Evolutionary conservation across 192 early-diverging fungal species (phyloP).

Genomic region (Umbelopsis isabellina): DNA sequence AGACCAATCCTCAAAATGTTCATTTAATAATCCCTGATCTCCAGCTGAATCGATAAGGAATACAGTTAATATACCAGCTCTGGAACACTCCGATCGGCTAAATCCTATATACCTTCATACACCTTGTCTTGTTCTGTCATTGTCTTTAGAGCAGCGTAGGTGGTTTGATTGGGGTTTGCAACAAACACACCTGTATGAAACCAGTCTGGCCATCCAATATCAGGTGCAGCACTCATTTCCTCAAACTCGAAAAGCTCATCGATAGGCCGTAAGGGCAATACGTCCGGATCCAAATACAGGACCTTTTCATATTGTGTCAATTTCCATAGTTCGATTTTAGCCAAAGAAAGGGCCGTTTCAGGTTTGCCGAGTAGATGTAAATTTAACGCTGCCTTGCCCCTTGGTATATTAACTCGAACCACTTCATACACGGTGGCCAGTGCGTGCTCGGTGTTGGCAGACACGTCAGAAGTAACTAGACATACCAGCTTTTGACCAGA

Average conservation of each 20-base stretch:
- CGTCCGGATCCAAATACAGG: slow-evolving; percentile 90
- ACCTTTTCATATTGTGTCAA: slow-evolving; percentile 69
- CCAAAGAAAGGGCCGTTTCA: slow-evolving; percentile 85
- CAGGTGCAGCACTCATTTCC: slow-evolving; percentile 84
- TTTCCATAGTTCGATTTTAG: slow-evolving; percentile 89
- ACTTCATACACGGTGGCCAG: slow-evolving; percentile 70
- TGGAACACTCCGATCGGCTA: background rate
- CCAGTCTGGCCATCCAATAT: slow-evolving; percentile 95
- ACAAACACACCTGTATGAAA: slow-evolving; percentile 98
- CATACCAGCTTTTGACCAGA: slow-evolving; percentile 64
- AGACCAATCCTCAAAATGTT: slow-evolving; percentile 82
- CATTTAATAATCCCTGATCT: slow-evolving; percentile 94
- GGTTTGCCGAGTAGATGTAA: slow-evolving; percentile 79
- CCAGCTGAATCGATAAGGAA: slow-evolving; percentile 55
- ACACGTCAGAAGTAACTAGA: slow-evolving; percentile 68
- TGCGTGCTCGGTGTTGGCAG: slow-evolving; percentile 51
- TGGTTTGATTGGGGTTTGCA: slow-evolving; percentile 53
- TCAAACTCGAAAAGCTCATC: slow-evolving; percentile 78
- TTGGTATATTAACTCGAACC: slow-evolving; percentile 65
- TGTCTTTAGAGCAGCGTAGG: slow-evolving; percentile 56
- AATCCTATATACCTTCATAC: slow-evolving; percentile 74
- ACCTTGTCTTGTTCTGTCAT: slow-evolving; percentile 60
- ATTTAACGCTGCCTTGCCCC: slow-evolving; percentile 60
- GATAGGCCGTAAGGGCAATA: slow-evolving; percentile 77
- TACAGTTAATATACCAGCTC: background rate